These are phyloP conservation scores for Stropharia rugosoannulata DNA, from an alignment of 768 basidiomycete genomes.

Conservation along the genomic window DNA sequence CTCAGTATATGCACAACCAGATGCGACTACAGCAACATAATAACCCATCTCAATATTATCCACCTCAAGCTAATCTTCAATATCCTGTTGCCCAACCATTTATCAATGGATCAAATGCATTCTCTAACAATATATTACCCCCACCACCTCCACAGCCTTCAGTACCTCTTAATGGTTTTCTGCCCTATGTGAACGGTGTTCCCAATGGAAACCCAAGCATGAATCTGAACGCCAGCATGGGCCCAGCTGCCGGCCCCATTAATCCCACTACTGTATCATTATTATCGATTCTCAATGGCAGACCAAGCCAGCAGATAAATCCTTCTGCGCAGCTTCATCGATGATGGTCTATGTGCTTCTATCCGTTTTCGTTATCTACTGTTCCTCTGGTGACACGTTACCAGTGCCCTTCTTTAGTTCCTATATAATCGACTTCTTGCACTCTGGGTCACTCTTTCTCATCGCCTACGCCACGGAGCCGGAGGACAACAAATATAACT, in stretches of 20 bases:
- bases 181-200: slow-evolving; percentile 7
- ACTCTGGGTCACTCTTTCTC: background rate
- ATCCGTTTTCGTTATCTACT: background rate
- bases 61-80: slow-evolving; percentile 7
- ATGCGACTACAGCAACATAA: slow-evolving; percentile 10
- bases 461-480: background rate
- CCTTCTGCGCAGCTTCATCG: slow-evolving; percentile 8
- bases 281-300: slow-evolving; percentile 28
- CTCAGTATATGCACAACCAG: slow-evolving; percentile 18
- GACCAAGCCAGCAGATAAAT: slow-evolving; percentile 10
- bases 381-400: background rate
- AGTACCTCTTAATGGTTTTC: slow-evolving; percentile 11
- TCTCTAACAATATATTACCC: slow-evolving; percentile 5
- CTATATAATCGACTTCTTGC: slow-evolving; percentile 3
- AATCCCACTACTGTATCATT: slow-evolving; percentile 20
- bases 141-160: slow-evolving; percentile 3
- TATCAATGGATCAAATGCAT: slow-evolving; percentile 6
- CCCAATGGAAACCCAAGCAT: slow-evolving; percentile 5
- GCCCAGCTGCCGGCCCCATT: slow-evolving; percentile 6
- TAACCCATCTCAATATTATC: slow-evolving; percentile 5
- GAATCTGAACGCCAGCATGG: slow-evolving; percentile 4
- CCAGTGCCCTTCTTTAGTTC: background rate
- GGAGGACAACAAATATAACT: slow-evolving; percentile 1
- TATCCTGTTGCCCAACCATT: slow-evolving; percentile 8
- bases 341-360: slow-evolving; percentile 1